Base-by-base conservation (phyloP, 306 rosid species). In the Begonia masoniana region DNA sequence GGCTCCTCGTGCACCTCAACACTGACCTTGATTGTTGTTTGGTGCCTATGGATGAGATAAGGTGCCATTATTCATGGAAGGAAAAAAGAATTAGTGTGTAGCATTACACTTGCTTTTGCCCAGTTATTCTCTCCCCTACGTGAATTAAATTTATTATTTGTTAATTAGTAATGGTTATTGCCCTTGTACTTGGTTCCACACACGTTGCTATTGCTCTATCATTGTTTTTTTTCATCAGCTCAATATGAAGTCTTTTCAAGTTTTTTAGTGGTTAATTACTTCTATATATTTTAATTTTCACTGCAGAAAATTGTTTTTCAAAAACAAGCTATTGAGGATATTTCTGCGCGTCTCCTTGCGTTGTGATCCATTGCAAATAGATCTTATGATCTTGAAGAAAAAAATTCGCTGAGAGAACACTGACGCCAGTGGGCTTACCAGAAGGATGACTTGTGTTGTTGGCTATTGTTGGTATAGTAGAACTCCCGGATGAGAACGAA, bases 401-500 rank as follows among this genome's bases (percentile, higher is more conserved):
- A 71, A 66, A 13, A 71, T 88, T 67, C 41, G 53, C 59, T 46
- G 68, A 75, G 79, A 52, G 92, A 82, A 43, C 85, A 53, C 81
- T 84, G 45, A 72, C 63, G n/a, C 58, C 57, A 60, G 50, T 88
- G 97, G 97, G 74, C 77, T 61, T 79, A 60, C 97, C 97, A n/a
- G 97, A n/a, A 78, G 66, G 74, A 82, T 43, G 78, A 75, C 97
- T 88, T 59, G 60, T 76, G 56, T 74, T 88, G 67, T 72, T 88
- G 73, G 97, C 97, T 61, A 82, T 88, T 63, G 77, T 88, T 59
- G 97, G 97, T 60, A 61, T 88, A 54, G 97, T 82, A 63, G 2
- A 10, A 45, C 13, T 31, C 39, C 39, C 7, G 39, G 39, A 31
- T 31, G 39, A 5, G 39, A 31, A 31, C 0, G 39, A 31, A 31